Conservation (phyloP, 2,329 filamentous ascomycete genomes). For the Monosporascus cannonballus region DNA sequence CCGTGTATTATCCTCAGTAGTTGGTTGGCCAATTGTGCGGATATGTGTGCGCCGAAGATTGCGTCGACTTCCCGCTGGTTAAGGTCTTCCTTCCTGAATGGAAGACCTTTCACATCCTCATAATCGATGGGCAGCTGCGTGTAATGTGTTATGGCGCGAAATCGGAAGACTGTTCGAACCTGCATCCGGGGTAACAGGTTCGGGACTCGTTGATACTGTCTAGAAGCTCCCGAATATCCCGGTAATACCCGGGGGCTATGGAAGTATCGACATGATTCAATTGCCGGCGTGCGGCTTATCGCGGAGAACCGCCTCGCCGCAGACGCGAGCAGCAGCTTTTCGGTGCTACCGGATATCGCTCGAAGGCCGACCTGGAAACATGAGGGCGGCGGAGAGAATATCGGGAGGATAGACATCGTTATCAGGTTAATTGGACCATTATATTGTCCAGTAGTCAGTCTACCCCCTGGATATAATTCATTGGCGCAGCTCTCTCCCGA, state of each 20-base stretch:
- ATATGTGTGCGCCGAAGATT: constrained; percentile 46
- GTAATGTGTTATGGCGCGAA: constrained; percentile 43
- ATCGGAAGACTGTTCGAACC: constrained; percentile 23
- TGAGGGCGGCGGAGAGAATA: constrained; percentile 16
- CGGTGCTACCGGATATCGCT: constrained; percentile 19
- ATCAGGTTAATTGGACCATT: constrained; percentile 17
- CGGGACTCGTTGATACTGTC: constrained; percentile 1
- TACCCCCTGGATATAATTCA: too few species aligned
- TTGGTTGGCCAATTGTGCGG: constrained; percentile 40
- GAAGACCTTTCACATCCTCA: constrained; percentile 47
- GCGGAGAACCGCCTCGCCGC: constrained; percentile 14
- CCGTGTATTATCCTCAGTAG: constrained; percentile 56
- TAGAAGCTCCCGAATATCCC: constrained; percentile 4
- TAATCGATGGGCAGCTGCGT: constrained; percentile 53
- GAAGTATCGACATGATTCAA: constrained; percentile 13
- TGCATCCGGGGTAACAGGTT: constrained; percentile 13
- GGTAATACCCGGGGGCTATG: constrained; percentile 10
- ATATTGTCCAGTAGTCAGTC: constrained; percentile 5
- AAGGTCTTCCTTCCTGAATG: constrained; percentile 46
- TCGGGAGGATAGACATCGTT: constrained; percentile 25
- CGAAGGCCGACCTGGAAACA: constrained; percentile 26
- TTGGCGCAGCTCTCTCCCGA: too few species aligned
- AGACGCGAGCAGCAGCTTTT: constrained; percentile 11
- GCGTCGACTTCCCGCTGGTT: constrained; percentile 36
- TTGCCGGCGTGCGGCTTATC: constrained; percentile 3